Conservation (phyloP, 129 eudicot species). For the carrot (Daucus carota) region DH1_v3.0 NC_030387.2:25485501-25486000, state of each 20-base stretch:
- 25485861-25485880: not conserved
- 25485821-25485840: not conserved
- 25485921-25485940: not conserved
- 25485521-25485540: constrained; percentile 39
- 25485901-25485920: not conserved
- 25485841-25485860: not conserved
- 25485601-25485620: not conserved
- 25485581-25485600: not conserved
- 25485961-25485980: not conserved
- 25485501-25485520: constrained; percentile 35
- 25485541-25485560: constrained; percentile 75
- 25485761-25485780: not conserved
- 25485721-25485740: not conserved
- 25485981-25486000: not conserved
- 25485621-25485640: not conserved
- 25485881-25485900: not conserved
- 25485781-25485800: not conserved
- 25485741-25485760: not conserved
- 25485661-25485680: not conserved
- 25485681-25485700: not conserved
- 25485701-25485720: not conserved
- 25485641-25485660: not conserved
- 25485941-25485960: not conserved
- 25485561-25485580: constrained; percentile 86
- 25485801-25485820: not conserved